A percentile compares a stretch with the other conserved stretches of the same genome.
These are phyloP conservation scores for Talaromyces sp. DNA, from an alignment of 2,329 filamentous ascomycete species.

Conservation along the genomic window DNA sequence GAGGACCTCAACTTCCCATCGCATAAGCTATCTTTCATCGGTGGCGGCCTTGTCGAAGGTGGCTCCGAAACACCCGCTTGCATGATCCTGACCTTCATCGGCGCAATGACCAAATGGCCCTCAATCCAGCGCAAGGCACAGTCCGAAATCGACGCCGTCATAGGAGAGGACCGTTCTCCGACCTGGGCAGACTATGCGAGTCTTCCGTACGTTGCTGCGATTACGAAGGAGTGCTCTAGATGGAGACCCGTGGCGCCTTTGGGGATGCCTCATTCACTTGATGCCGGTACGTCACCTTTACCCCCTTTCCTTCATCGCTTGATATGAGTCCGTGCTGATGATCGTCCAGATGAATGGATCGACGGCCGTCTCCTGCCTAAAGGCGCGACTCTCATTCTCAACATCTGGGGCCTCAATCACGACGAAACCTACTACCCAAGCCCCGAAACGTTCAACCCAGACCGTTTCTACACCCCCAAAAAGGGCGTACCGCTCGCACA, in stretches of 20 bases:
- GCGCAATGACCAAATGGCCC: conserved; percentile 47
- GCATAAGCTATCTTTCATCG: conserved; percentile 42
- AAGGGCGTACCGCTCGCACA: conserved; percentile 9
- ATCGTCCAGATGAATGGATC: conserved; percentile 38
- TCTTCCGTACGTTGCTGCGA: conserved; percentile 53
- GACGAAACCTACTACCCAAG: conserved; percentile 40
- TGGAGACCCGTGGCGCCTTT: conserved; percentile 55
- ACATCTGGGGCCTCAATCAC: conserved; percentile 45
- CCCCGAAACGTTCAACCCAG: conserved; percentile 32
- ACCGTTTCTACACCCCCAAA: conserved; percentile 25
- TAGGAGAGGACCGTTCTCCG: conserved; percentile 49
- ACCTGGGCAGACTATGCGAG: conserved; percentile 46
- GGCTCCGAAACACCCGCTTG: conserved; percentile 39
- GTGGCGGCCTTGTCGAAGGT: conserved; percentile 41
- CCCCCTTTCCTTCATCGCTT: neutral
- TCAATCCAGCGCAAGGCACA: conserved; percentile 36
- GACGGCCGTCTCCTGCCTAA: conserved; percentile 48
- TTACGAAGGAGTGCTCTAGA: conserved; percentile 57
- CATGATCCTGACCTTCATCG: conserved; percentile 34
- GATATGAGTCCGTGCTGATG: neutral
- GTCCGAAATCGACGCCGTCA: conserved; percentile 48
- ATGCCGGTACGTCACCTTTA: conserved; percentile 22
- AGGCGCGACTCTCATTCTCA: conserved; percentile 44
- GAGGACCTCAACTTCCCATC: conserved; percentile 31
- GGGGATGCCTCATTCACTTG: conserved; percentile 48